Evolutionary conservation across 2,329 filamentous ascomycete species (phyloP).

Genomic region (Bisporella sp.): DNA sequence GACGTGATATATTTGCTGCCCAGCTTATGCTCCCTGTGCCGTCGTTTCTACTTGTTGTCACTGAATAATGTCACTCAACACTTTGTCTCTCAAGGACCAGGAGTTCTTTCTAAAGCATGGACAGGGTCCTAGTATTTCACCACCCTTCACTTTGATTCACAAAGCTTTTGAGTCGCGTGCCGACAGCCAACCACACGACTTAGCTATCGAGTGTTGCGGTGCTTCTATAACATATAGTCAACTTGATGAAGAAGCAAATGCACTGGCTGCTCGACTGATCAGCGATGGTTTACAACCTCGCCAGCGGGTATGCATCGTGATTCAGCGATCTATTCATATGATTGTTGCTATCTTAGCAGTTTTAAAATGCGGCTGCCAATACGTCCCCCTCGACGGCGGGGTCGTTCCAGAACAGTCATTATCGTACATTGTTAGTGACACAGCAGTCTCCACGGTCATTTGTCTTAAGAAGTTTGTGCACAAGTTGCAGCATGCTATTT

Average conservation of each 20-base stretch:
- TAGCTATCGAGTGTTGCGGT: constrained; percentile 32
- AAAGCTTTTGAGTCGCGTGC: constrained; percentile 28
- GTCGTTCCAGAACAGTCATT: constrained; percentile 42
- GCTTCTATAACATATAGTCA: constrained; percentile 37
- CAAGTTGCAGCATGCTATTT: constrained; percentile 19
- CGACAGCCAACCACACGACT: constrained; percentile 28
- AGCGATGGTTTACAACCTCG: constrained; percentile 33
- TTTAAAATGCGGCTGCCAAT: constrained; percentile 50
- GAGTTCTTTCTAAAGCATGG: constrained; percentile 22
- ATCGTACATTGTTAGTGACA: constrained; percentile 41
- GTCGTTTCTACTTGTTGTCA: too few species aligned
- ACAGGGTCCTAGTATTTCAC: constrained; percentile 19
- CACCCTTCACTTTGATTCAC: constrained; percentile 29
- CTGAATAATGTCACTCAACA: too few species aligned
- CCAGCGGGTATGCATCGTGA: constrained; percentile 47
- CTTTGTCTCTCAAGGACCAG: not conserved
- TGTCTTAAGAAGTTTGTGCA: constrained; percentile 34
- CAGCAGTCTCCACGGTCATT: constrained; percentile 36
- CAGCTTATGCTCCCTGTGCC: too few species aligned
- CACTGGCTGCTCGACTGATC: constrained; percentile 34
- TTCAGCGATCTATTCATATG: constrained; percentile 49
- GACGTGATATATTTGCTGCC: too few species aligned
- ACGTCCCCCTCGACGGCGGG: constrained; percentile 51
- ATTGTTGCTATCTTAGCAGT: constrained; percentile 49
- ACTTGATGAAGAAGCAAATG: constrained; percentile 36